Conservation (phyloP, 2,329 filamentous ascomycete genomes). For the Diaporthe citriasiana region DNA sequence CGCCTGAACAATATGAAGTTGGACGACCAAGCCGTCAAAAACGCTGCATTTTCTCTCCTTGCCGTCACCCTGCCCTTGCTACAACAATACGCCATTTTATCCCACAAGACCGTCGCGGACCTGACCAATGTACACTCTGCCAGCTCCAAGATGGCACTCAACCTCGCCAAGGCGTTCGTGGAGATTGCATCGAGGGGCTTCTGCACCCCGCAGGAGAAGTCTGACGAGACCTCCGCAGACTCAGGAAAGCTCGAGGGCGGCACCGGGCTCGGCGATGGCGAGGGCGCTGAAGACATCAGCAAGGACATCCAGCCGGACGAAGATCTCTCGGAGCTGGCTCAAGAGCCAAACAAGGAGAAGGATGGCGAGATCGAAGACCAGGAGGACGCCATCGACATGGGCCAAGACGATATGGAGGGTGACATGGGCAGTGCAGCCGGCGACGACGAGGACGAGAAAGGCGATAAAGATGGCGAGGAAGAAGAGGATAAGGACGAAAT, state of each 20-base stretch:
- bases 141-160: conserved; percentile 80
- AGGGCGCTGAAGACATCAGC: conserved; percentile 97
- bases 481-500: conserved; percentile 80
- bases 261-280: conserved; percentile 93
- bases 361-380: conserved; percentile 80
- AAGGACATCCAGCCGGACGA: conserved; percentile 97
- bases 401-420: conserved; percentile 91
- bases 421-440: conserved; percentile 78
- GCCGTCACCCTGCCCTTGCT: conserved; percentile 78
- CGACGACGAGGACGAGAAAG: conserved; percentile 72
- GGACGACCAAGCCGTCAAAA: conserved; percentile 56
- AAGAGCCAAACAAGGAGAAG: conserved; percentile 80
- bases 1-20: conserved; percentile 55
- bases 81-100: conserved; percentile 77
- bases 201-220: conserved; percentile 88
- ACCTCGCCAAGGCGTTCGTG: conserved; percentile 82
- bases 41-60: conserved; percentile 69
- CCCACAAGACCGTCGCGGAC: conserved; percentile 68
- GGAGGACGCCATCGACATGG: conserved; percentile 92
- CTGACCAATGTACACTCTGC: conserved; percentile 77
- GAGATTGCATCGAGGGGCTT: conserved; percentile 89
- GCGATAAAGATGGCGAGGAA: conserved; percentile 73
- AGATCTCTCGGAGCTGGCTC: conserved; percentile 90
- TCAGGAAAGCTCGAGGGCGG: conserved; percentile 88
- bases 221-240: conserved; percentile 76